phyloP scores from a whole-genome alignment of 805 yeast genomes.

The Isabelozyma heimii region DNA sequence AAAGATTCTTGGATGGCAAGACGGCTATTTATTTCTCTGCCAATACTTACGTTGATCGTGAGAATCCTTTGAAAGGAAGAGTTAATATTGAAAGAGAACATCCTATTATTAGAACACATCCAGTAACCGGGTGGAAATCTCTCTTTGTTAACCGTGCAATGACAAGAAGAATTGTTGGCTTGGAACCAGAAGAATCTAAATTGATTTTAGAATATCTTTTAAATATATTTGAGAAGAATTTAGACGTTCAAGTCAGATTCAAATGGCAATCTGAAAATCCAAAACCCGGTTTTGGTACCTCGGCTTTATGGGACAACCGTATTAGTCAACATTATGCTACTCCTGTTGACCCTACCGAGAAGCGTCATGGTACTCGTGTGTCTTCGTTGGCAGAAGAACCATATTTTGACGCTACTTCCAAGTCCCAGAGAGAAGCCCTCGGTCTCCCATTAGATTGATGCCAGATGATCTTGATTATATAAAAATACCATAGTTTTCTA shows the following conservation, averaged over 20 bases:
- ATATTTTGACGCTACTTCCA: constrained; percentile 46
- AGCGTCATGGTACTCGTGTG: constrained; percentile 51
- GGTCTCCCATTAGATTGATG: constrained; percentile 23
- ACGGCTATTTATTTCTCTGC: constrained; percentile 23
- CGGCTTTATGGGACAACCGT: constrained; percentile 57
- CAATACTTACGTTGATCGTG: constrained; percentile 16
- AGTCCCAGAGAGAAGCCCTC: constrained; percentile 52
- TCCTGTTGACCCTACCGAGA: constrained; percentile 5
- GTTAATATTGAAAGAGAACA: constrained; percentile 18
- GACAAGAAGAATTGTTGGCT: constrained; percentile 46
- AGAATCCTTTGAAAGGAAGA: constrained; percentile 17
- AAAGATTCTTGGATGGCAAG: constrained; percentile 26
- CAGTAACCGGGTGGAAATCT: constrained; percentile 28
- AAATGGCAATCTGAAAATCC: constrained; percentile 30
- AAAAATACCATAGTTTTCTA: not conserved
- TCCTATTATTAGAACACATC: constrained; percentile 28
- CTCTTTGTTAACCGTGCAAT: constrained; percentile 21
- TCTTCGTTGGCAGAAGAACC: constrained; percentile 53
- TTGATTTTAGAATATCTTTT: constrained; percentile 44
- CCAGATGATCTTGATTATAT: not conserved
- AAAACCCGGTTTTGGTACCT: constrained; percentile 35
- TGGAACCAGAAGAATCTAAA: constrained; percentile 46
- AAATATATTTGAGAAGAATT: constrained; percentile 42
- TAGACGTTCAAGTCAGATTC: constrained; percentile 51
- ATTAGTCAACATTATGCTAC: constrained; percentile 46